Evolutionary conservation across 2,329 filamentous ascomycete genomes (phyloP).

Genomic region (Colletotrichum salicis): DNA sequence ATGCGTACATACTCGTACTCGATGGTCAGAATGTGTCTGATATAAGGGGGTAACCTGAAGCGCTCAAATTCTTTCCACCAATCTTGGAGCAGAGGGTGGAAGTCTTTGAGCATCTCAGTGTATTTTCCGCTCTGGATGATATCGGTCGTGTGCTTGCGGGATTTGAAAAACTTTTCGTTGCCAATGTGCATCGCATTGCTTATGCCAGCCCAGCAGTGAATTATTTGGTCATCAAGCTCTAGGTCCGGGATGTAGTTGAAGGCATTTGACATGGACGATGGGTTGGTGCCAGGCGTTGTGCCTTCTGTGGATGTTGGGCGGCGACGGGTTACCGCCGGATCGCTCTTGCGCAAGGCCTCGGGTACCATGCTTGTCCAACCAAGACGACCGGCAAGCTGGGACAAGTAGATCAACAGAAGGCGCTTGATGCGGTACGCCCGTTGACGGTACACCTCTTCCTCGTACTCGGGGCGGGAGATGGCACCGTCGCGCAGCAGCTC

Average conservation of each 20-base stretch:
- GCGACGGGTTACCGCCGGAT: conserved; percentile 64
- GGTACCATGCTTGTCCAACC: conserved; percentile 96
- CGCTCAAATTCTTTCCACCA: conserved; percentile 87
- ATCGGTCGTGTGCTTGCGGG: conserved; percentile 86
- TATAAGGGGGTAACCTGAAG: conserved; percentile 74
- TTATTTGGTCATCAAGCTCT: conserved; percentile 75
- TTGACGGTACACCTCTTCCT: conserved; percentile 81
- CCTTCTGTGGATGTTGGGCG: conserved; percentile 64
- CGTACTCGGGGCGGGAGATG: conserved; percentile 72
- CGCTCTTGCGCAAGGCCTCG: conserved; percentile 67
- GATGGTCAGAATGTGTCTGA: conserved; percentile 83
- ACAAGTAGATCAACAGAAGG: conserved; percentile 88
- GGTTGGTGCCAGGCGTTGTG: conserved; percentile 69
- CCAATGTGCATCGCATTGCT: conserved; percentile 92
- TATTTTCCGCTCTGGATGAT: conserved; percentile 90
- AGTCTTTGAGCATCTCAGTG: conserved; percentile 81
- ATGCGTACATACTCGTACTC: conserved; percentile 96
- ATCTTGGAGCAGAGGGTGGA: conserved; percentile 79
- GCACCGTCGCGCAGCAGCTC: conserved; percentile 70
- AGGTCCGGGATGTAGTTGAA: conserved; percentile 76
- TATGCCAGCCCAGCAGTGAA: conserved; percentile 95
- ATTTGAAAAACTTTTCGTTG: conserved; percentile 89
- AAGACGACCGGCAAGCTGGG: conserved; percentile 90
- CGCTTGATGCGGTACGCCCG: conserved; percentile 85
- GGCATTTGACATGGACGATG: conserved; percentile 64